These are phyloP conservation scores for Bruguiera sexangula DNA, from an alignment of 345 rosid genomes.

Conservation along the genomic window DNA sequence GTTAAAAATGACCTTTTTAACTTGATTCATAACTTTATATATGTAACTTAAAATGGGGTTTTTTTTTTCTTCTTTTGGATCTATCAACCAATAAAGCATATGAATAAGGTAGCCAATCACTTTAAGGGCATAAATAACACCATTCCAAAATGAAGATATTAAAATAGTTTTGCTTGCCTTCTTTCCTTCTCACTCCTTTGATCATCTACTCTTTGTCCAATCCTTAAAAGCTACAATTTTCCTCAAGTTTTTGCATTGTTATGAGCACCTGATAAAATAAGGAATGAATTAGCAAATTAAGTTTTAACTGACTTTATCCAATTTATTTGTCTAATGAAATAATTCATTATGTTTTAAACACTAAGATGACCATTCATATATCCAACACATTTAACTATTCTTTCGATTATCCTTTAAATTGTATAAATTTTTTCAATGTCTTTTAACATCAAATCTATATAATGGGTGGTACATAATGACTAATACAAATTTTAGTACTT, in stretches of 20 bases:
- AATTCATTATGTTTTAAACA: background rate
- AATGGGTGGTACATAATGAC: constrained; percentile 18
- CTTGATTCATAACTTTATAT: background rate
- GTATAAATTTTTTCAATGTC: constrained; percentile 6
- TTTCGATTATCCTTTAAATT: background rate
- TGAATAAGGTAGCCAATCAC: background rate
- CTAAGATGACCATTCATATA: background rate
- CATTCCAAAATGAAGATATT: constrained; percentile 11
- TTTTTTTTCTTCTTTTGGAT: background rate
- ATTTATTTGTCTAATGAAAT: background rate
- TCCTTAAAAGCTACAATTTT: background rate
- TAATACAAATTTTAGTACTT: background rate
- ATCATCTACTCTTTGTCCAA: constrained; percentile 10
- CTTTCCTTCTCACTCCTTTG: background rate
- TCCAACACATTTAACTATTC: background rate
- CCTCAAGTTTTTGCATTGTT: background rate
- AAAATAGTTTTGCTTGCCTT: background rate
- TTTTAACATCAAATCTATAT: background rate
- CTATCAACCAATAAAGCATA: background rate
- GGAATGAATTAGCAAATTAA: constrained; percentile 4
- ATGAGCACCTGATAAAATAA: constrained; percentile 1
- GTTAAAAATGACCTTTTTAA: background rate
- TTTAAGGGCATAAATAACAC: constrained; percentile 7
- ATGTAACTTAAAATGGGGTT: background rate
- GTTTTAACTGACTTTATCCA: background rate